Percentiles rank a stretch among this genome's conserved stretches.
These are phyloP conservation scores for Penicillium coffeae DNA, from an alignment of 495 filamentous ascomycete genomes.

Conservation along the genomic window DNA sequence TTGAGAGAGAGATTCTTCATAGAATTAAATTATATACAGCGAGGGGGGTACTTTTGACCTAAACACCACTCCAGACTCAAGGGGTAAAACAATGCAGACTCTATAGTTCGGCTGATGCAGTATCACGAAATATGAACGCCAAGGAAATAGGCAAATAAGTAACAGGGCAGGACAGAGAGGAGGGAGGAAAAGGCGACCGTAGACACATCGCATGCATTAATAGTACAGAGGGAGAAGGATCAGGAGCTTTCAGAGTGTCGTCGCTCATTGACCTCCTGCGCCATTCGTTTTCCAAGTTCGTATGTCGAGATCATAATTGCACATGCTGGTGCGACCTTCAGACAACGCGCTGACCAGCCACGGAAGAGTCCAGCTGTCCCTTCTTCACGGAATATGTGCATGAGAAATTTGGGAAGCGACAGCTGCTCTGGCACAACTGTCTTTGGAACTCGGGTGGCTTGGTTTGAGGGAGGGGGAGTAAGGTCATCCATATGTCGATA, in stretches of 20 bases:
- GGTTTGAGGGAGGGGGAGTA: neutral
- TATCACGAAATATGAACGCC: slow-evolving; percentile 25
- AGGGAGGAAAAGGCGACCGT: slow-evolving; percentile 11
- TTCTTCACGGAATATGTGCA: slow-evolving; percentile 84
- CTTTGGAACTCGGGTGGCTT: slow-evolving; percentile 15
- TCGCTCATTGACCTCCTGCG: slow-evolving; percentile 72
- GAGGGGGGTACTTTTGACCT: slow-evolving; percentile 9
- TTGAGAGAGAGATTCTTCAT: slow-evolving; percentile 4
- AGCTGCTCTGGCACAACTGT: slow-evolving; percentile 62
- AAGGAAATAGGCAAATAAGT: neutral
- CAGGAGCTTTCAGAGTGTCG: slow-evolving; percentile 24
- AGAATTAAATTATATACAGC: slow-evolving; percentile 12
- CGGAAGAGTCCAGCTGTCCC: slow-evolving; percentile 77
- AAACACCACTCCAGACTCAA: slow-evolving; percentile 2
- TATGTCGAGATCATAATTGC: slow-evolving; percentile 99
- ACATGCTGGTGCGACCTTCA: slow-evolving; percentile 94
- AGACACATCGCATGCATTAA: slow-evolving; percentile 25
- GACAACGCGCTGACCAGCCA: slow-evolving; percentile 83
- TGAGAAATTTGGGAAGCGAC: slow-evolving; percentile 72
- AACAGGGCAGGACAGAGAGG: slow-evolving; percentile 10
- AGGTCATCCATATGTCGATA: slow-evolving; percentile 52
- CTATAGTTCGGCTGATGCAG: slow-evolving; percentile 30
- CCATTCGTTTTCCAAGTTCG: slow-evolving; percentile 89
- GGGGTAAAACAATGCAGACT: slow-evolving; percentile 16
- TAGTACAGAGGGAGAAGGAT: slow-evolving; percentile 19